These are phyloP conservation scores for Endocarpon pusillum DNA, from an alignment of 495 filamentous ascomycete species.

Conservation along the genomic window DNA sequence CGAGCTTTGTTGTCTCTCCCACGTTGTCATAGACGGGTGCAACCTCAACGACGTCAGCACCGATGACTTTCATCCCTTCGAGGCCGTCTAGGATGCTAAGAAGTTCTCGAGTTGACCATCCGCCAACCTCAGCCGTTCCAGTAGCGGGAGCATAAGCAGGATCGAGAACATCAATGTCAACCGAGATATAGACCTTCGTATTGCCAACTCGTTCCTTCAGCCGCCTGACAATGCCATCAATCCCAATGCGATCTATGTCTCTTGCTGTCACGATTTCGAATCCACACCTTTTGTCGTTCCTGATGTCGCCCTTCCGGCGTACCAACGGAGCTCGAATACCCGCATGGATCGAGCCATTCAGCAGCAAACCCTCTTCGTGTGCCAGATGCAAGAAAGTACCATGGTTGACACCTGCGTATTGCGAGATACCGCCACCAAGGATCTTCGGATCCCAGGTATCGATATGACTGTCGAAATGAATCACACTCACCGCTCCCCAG, in stretches of 20 bases:
- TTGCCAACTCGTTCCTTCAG: conserved; percentile 27
- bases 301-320: conserved; percentile 24
- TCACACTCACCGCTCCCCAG: conserved; percentile 31
- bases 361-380: conserved; percentile 33
- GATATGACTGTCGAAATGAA: conserved; percentile 37
- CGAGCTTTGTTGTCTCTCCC: conserved; percentile 29
- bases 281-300: conserved; percentile 31
- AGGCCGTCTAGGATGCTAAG: conserved; percentile 13
- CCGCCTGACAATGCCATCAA: conserved; percentile 20
- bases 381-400: conserved; percentile 36
- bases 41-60: conserved; percentile 26
- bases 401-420: conserved; percentile 36
- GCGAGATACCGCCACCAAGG: conserved; percentile 29
- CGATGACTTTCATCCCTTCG: conserved; percentile 14
- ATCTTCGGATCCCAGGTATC: conserved; percentile 34
- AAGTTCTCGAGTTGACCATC: conserved; percentile 19
- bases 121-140: conserved; percentile 16
- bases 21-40: conserved; percentile 30
- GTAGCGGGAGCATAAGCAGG: conserved; percentile 32
- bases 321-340: conserved; percentile 30
- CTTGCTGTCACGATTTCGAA: conserved; percentile 32
- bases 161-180: conserved; percentile 37
- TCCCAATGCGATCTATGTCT: conserved; percentile 32
- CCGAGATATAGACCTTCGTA: conserved; percentile 20
- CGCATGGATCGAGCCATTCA: conserved; percentile 30